Percentiles rank a stretch among this genome's conserved stretches.
Conservation (phyloP, 1,284 basidiomycete genomes). For the Ganoderma sinense region DNA sequence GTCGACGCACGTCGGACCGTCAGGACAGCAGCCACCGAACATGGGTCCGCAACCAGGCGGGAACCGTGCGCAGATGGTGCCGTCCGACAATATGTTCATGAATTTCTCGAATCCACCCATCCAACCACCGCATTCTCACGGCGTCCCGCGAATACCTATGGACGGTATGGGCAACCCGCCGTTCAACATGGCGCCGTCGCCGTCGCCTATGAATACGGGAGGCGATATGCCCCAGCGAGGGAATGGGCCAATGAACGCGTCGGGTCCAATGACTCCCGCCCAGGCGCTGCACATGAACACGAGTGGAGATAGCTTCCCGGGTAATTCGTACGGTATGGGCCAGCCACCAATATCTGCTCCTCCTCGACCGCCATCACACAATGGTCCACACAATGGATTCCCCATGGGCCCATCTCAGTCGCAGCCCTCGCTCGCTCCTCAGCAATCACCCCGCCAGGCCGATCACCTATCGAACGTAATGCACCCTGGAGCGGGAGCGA, state of each 20-base stretch:
- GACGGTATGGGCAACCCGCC: constrained; percentile 41
- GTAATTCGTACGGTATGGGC: constrained; percentile 45
- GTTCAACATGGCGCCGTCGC: constrained; percentile 52
- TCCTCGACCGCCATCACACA: constrained; percentile 57
- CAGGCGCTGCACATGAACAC: constrained; percentile 62
- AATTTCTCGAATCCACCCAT: constrained; percentile 52
- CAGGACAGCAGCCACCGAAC: constrained; percentile 31
- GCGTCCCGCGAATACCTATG: constrained; percentile 46
- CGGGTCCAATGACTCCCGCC: constrained; percentile 62
- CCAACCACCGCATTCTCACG: constrained; percentile 41
- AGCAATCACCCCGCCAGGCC: constrained; percentile 49
- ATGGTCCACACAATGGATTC: constrained; percentile 39
- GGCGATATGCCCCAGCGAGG: constrained; percentile 47
- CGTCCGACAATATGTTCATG: constrained; percentile 57
- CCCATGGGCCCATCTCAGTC: constrained; percentile 39
- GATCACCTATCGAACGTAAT: constrained; percentile 42
- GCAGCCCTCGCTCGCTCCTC: constrained; percentile 43
- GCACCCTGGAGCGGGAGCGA: too few species aligned
- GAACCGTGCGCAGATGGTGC: constrained; percentile 40
- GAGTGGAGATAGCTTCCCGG: constrained; percentile 40
- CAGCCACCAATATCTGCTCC: constrained; percentile 42
- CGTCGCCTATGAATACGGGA: constrained; percentile 51
- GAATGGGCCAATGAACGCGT: constrained; percentile 28
- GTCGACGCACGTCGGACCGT: constrained; percentile 32
- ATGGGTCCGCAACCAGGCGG: constrained; percentile 20